Conservation (phyloP, 805 yeast species). For the Wickerhamiella slavikovae region DNA sequence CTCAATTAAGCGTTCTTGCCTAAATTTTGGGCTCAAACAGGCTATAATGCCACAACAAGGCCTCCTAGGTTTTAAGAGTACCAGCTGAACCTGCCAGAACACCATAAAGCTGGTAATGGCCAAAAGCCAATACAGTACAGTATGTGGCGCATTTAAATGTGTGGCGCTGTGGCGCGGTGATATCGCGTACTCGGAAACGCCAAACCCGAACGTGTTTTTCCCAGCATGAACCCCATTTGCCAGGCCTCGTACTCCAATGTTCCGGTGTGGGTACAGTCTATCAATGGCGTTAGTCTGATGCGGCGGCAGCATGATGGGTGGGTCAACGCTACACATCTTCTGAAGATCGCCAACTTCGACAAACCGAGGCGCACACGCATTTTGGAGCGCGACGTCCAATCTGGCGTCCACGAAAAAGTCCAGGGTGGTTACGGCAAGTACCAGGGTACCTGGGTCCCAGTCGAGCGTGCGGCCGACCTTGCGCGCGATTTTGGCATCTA, state of each 20-base stretch:
- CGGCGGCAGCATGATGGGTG: constrained; percentile 79
- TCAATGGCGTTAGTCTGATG: constrained; percentile 64
- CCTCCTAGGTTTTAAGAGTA: too few relatives aligned
- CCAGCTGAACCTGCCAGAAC: too few relatives aligned
- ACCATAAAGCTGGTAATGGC: too few relatives aligned
- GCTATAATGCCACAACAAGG: too few relatives aligned
- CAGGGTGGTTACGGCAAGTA: constrained; percentile 60
- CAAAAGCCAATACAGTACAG: too few relatives aligned
- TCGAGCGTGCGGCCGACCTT: constrained; percentile 47
- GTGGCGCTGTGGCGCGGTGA: too few relatives aligned
- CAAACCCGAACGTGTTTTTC: too few relatives aligned
- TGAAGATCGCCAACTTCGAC: constrained; percentile 84
- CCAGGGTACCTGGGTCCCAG: constrained; percentile 40
- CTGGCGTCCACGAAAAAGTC: constrained; percentile 51
- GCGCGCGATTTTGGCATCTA: constrained; percentile 46
- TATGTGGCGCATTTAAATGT: too few relatives aligned
- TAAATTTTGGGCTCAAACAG: too few relatives aligned
- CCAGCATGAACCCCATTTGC: constrained; percentile 16
- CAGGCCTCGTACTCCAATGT: constrained; percentile 26
- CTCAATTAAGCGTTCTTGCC: neutral
- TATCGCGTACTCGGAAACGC: too few relatives aligned
- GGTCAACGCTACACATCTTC: constrained; percentile 92
- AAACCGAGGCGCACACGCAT: constrained; percentile 87
- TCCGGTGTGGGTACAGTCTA: constrained; percentile 30
- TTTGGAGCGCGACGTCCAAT: constrained; percentile 81